phyloP scores from a whole-genome alignment of 768 basidiomycete species.

The Kwoniella bestiolae region DNA sequence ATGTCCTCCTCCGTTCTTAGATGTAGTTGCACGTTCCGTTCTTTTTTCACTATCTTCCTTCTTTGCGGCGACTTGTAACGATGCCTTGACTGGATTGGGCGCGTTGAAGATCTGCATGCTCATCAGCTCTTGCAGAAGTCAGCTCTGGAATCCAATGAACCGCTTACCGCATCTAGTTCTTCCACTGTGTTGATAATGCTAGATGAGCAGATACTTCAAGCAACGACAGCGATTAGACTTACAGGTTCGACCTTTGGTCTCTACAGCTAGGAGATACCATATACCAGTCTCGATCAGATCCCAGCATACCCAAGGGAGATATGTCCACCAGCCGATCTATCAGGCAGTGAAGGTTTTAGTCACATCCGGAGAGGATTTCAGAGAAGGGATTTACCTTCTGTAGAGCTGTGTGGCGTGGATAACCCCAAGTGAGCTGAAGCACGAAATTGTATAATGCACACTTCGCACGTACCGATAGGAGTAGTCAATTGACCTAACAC shows the following conservation, averaged over 20 bases:
- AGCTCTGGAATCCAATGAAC: no score
- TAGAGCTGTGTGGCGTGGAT: neutral
- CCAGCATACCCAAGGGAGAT: conserved; percentile 47
- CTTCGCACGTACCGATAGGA: conserved; percentile 8
- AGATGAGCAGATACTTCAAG: neutral
- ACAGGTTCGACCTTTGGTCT: conserved; percentile 56
- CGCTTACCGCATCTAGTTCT: conserved; percentile 36
- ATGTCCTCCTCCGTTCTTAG: neutral
- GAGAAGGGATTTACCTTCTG: conserved; percentile 1
- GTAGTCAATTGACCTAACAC: conserved; percentile 17
- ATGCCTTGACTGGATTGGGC: conserved; percentile 15
- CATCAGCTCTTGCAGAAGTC: neutral
- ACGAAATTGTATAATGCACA: neutral
- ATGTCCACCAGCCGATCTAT: conserved; percentile 34
- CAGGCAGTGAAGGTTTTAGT: conserved; percentile 1
- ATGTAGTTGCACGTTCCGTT: neutral
- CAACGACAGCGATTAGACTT: conserved; percentile 22
- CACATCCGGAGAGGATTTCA: neutral
- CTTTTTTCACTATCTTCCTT: neutral
- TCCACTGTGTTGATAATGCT: no score
- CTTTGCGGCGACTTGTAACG: conserved; percentile 2
- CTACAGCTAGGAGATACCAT: conserved; percentile 56
- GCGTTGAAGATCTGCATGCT: conserved; percentile 17
- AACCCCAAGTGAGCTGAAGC: neutral
- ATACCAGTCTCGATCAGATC: conserved; percentile 47